Conservation (phyloP, 768 basidiomycete species). For the Termitomyces sp. region DNA sequence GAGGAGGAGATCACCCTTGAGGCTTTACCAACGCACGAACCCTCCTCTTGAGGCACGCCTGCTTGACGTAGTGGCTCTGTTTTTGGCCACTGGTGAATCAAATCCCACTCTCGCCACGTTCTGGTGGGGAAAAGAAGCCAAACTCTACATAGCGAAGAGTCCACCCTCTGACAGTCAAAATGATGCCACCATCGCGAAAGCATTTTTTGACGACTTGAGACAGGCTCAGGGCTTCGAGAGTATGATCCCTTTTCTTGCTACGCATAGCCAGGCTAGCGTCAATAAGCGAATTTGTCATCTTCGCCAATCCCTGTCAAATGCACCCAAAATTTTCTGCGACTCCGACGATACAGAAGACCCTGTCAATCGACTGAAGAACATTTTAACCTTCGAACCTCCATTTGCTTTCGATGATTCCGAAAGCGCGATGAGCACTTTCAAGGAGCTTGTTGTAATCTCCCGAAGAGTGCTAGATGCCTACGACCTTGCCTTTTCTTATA, state of each 20-base stretch:
- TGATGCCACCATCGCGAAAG: neutral
- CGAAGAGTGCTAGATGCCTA: neutral
- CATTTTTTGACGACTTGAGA: neutral
- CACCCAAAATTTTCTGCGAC: too few species aligned
- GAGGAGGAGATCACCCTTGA: neutral
- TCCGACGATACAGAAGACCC: neutral
- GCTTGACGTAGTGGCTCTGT: neutral
- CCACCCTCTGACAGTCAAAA: neutral
- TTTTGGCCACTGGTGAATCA: neutral
- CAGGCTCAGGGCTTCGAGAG: neutral
- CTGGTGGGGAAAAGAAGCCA: neutral
- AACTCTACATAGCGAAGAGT: neutral
- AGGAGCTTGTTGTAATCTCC: neutral
- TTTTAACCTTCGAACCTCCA: neutral
- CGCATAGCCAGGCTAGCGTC: neutral
- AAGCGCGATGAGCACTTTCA: neutral
- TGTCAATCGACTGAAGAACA: neutral
- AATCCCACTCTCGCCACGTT: neutral
- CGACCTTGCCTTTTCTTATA: neutral
- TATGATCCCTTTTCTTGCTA: neutral
- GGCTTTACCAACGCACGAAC: neutral
- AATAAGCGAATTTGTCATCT: neutral
- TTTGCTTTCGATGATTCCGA: neutral
- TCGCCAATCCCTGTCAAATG: neutral
- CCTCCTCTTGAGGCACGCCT: neutral